Percentiles rank a stretch among this genome's conserved stretches.
These are phyloP conservation scores for Colletotrichum acutatum DNA, from an alignment of 2,329 filamentous ascomycete genomes.

Conservation along the genomic window DNA sequence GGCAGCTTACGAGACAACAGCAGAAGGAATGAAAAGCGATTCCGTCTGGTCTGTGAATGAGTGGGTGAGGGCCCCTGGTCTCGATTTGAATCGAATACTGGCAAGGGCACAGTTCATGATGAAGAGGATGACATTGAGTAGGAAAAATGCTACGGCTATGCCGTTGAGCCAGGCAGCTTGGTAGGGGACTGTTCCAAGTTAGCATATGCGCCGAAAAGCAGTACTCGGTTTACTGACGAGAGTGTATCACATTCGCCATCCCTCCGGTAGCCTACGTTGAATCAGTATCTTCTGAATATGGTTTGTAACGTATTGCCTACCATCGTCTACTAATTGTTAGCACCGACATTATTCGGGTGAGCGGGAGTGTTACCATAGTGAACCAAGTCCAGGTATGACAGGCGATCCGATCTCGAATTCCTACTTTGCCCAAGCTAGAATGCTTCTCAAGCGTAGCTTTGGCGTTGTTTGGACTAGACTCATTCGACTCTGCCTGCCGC, in stretches of 20 bases:
- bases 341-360: background rate
- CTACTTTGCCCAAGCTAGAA: conserved; percentile 45
- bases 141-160: conserved; percentile 69
- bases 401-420: conserved; percentile 61
- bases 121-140: conserved; percentile 73
- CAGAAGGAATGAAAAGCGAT: conserved; percentile 79
- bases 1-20: conserved; percentile 55
- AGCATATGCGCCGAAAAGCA: conserved; percentile 68
- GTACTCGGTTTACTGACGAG: conserved; percentile 58
- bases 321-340: conserved; percentile 44
- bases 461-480: conserved; percentile 47
- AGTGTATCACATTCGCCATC: conserved; percentile 64
- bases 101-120: conserved; percentile 72
- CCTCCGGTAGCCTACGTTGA: conserved; percentile 62
- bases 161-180: conserved; percentile 65
- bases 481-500: conserved; percentile 36
- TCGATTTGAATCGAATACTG: conserved; percentile 73
- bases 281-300: background rate
- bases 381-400: conserved; percentile 81
- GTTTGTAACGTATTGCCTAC: conserved; percentile 37
- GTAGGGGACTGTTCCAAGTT: conserved; percentile 59
- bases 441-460: conserved; percentile 43
- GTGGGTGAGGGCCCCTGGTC: conserved; percentile 75
- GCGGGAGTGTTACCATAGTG: conserved; percentile 58
- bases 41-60: conserved; percentile 83